These are phyloP conservation scores for Boletellus sp. DNA, from an alignment of 1,284 basidiomycete species.

Conservation along the genomic window DNA sequence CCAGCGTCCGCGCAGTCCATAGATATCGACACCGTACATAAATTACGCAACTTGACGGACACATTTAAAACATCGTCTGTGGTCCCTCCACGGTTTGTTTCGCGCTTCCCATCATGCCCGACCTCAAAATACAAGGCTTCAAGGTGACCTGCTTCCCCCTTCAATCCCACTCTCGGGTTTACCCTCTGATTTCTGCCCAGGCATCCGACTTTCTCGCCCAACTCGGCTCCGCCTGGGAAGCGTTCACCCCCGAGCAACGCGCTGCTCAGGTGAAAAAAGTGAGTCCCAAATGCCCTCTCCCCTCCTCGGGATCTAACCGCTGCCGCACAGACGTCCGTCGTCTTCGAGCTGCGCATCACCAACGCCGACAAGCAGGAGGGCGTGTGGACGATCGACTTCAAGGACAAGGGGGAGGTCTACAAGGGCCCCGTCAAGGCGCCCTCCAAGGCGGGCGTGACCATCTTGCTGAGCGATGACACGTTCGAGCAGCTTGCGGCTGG, in stretches of 20 bases:
- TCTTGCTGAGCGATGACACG: constrained; percentile 71
- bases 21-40: too few species aligned
- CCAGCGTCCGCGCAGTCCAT: too few species aligned
- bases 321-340: constrained; percentile 79
- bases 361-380: constrained; percentile 75
- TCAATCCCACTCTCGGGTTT: not conserved
- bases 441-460: constrained; percentile 71
- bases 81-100: not conserved
- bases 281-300: not conserved
- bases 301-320: not conserved
- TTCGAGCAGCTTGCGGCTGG: constrained; percentile 64
- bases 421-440: constrained; percentile 74
- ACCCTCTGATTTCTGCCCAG: constrained; percentile 39
- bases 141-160: constrained; percentile 36
- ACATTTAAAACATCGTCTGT: too few species aligned
- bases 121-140: constrained; percentile 57
- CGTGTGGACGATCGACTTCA: constrained; percentile 93
- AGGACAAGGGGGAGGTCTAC: constrained; percentile 81
- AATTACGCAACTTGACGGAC: too few species aligned
- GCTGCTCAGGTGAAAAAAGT: constrained; percentile 86
- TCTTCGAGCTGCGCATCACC: constrained; percentile 87
- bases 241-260: constrained; percentile 71
- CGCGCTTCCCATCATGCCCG: constrained; percentile 42
- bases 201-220: constrained; percentile 65
- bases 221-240: constrained; percentile 61